A percentile compares a stretch with the other conserved stretches of the same genome.
These are phyloP conservation scores for Globisporangium mamillatum DNA, from an alignment of 352 stramenopile genomes.

Conservation along the genomic window DNA sequence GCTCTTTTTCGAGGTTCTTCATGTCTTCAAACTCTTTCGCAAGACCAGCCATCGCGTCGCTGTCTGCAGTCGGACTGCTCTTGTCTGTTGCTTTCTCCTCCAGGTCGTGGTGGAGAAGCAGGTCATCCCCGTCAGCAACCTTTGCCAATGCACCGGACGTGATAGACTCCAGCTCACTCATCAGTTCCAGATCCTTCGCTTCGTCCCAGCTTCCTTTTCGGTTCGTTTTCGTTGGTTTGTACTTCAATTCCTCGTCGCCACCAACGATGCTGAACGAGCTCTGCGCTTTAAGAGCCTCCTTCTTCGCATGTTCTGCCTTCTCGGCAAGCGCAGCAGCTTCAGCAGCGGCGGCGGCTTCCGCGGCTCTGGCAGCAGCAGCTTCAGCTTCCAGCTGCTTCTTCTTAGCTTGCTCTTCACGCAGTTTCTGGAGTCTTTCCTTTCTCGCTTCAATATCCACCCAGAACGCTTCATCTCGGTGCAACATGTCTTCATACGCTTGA, in stretches of 20 bases:
- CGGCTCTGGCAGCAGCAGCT: conserved; percentile 33
- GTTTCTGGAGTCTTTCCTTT: conserved; percentile 68
- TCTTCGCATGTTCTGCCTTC: conserved; percentile 37
- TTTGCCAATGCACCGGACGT: conserved; percentile 56
- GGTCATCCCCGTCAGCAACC: conserved; percentile 27
- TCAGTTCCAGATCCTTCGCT: conserved; percentile 83
- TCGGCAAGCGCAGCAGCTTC: conserved; percentile 31
- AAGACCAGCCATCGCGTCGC: conserved; percentile 41
- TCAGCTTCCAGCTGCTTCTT: conserved; percentile 66
- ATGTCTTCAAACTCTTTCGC: conserved; percentile 81
- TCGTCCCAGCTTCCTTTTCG: conserved; percentile 82
- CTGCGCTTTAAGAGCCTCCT: conserved; percentile 30
- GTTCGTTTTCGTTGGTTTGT: conserved; percentile 31
- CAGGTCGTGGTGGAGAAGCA: conserved; percentile 25
- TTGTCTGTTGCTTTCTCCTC: conserved; percentile 42
- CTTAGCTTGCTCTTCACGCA: conserved; percentile 64
- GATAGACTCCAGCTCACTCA: conserved; percentile 83
- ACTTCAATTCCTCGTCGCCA: conserved; percentile 55
- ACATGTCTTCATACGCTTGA: conserved; percentile 86
- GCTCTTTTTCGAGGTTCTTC: conserved; percentile 79
- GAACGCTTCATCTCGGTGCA: conserved; percentile 83
- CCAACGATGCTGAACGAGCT: conserved; percentile 78
- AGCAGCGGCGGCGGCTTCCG: conserved; percentile 34
- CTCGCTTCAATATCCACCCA: conserved; percentile 83
- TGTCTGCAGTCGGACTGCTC: conserved; percentile 8